Evolutionary conservation across 2,329 filamentous ascomycete genomes (phyloP), one percentile per base, ranked within the genome.

Genomic region (Trichoderma koningii): DNA sequence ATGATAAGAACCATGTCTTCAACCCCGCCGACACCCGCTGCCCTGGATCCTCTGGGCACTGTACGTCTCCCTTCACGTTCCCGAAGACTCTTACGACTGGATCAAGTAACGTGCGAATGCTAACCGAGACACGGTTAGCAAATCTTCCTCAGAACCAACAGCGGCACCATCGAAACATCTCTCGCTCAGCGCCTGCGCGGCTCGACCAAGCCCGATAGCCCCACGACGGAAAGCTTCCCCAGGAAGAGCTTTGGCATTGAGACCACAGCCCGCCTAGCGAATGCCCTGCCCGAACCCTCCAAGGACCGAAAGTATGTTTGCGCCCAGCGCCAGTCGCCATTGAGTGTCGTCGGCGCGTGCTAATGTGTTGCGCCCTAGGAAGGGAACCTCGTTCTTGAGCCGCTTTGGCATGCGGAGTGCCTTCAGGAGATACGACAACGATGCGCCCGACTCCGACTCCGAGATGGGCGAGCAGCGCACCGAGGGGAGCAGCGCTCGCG

Each of bases 371-470:
- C 19, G 7, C 34, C 47, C 5, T 63, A 96, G 90, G 77, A 97
- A 97, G 80, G 89, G 91, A 30, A 87, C 90, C 19, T 97, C 93
- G 15, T 97, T 99, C 74, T 85, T 99, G 30, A 96, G 92, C 76
- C 90, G 93, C 63, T 83, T 89, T 63, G 83, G 82, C 71, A 88
- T 98, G 76, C 86, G 88, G 42, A 84, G 85, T 67, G 84, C 83
- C 66, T 93, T 92, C 80, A 96, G 90, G 77, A 92, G 90, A 74
- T 86, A 87, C 67, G 80, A 83, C 65, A 81, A 82, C 64, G 81
- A 82, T 48, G 75, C 78, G 61, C 81, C 82, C 57, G 86, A 88
- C 69, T 87, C 89, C 77, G 88, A 86, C 71, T 92, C 90, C 1
- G 91, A 93, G 71, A 76, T 87, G 53, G 89, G 87, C 69, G 85